These are phyloP conservation scores for Fusarium pininemorale DNA, from an alignment of 2,329 filamentous ascomycete genomes.

Conservation along the genomic window DNA sequence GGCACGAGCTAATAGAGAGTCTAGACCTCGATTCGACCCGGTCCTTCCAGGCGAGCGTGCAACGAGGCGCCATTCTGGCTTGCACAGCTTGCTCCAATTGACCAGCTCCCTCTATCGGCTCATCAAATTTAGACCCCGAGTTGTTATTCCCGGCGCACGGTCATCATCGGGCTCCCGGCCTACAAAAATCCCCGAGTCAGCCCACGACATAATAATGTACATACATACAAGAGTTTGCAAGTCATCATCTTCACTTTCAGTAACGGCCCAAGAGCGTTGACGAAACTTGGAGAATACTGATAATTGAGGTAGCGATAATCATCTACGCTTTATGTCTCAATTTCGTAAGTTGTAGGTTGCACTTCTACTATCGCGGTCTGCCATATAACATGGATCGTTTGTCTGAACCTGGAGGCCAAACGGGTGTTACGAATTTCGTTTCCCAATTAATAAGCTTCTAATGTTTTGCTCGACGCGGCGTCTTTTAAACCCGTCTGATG, in stretches of 20 bases:
- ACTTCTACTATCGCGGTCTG: background rate
- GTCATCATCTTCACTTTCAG: background rate
- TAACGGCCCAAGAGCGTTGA: background rate
- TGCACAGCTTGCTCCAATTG: background rate
- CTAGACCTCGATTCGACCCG: slow-evolving; percentile 29
- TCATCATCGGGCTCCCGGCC: slow-evolving; percentile 5
- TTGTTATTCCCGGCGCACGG: slow-evolving; percentile 31
- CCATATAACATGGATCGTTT: background rate
- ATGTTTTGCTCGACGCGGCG: background rate
- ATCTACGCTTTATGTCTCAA: background rate
- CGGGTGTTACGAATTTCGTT: background rate
- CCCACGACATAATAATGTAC: background rate
- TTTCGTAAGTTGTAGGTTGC: background rate
- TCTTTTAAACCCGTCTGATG: background rate
- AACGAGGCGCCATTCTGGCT: background rate
- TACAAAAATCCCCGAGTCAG: slow-evolving; percentile 13
- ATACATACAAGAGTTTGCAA: background rate
- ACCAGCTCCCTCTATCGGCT: background rate
- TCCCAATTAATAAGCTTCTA: background rate
- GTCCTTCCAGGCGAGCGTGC: background rate
- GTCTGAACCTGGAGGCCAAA: background rate
- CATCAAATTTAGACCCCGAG: background rate
- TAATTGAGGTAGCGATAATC: background rate
- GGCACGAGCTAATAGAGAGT: slow-evolving; percentile 14
- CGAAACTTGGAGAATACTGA: background rate